These are phyloP conservation scores for Imleria badia DNA, from an alignment of 768 basidiomycete species.

Conservation along the genomic window DNA sequence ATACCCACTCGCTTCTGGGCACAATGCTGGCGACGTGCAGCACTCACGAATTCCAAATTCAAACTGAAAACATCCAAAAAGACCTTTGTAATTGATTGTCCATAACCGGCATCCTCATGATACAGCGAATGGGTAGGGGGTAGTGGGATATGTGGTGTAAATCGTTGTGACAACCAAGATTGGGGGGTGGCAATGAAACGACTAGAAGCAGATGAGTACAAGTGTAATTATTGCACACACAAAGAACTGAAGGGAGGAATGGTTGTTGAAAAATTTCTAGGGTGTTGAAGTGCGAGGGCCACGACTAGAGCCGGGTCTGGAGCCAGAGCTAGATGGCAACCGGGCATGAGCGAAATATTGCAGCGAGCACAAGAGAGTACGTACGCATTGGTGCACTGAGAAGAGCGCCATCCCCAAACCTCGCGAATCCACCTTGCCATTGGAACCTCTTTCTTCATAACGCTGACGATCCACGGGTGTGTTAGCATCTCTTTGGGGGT, in stretches of 20 bases:
- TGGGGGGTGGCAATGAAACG: slow-evolving; percentile 7
- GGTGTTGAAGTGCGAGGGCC: slow-evolving; percentile 25
- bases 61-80: neutral
- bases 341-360: neutral
- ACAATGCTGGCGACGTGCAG: neutral
- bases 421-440: slow-evolving; percentile 89
- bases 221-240: slow-evolving; percentile 20
- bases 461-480: slow-evolving; percentile 79
- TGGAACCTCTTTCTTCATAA: slow-evolving; percentile 79
- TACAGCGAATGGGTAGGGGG: slow-evolving; percentile 8
- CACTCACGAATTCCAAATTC: neutral
- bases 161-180: slow-evolving; percentile 20
- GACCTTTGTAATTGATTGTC: slow-evolving; percentile 14
- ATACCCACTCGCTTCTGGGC: neutral
- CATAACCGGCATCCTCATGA: slow-evolving; percentile 19
- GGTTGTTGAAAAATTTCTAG: slow-evolving; percentile 18
- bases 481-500: slow-evolving; percentile 79
- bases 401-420: slow-evolving; percentile 75
- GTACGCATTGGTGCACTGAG: slow-evolving; percentile 30
- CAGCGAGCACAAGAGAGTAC: neutral
- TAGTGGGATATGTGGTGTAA: slow-evolving; percentile 14
- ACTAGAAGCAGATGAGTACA: slow-evolving; percentile 19
- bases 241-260: slow-evolving; percentile 1
- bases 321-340: slow-evolving; percentile 16
- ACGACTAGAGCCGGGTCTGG: slow-evolving; percentile 32